Conservation (phyloP, 1,139 yeast genomes). For the Yamadazyma blattariae region DNA sequence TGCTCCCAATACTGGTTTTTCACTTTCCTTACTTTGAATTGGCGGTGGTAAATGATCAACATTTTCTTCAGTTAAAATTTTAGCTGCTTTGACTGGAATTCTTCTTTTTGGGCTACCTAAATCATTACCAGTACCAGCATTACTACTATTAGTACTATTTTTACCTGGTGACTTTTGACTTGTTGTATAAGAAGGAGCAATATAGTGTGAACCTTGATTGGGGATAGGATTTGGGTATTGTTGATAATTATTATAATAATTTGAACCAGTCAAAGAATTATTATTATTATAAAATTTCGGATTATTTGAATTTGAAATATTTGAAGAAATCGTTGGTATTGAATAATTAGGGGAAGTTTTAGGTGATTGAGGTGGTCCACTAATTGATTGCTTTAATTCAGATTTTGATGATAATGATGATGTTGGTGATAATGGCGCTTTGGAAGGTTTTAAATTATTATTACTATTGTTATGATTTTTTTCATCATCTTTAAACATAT, state of each 20-base stretch:
- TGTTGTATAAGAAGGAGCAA: constrained; percentile 11
- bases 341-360: constrained; percentile 32
- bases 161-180: constrained; percentile 6
- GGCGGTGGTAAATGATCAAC: constrained; percentile 7
- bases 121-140: neutral
- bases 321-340: too few relatives aligned
- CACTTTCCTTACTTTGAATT: constrained; percentile 17
- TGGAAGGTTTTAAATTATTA: constrained; percentile 8
- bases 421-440: constrained; percentile 27
- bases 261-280: too few relatives aligned
- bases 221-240: neutral
- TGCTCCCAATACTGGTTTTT: constrained; percentile 73
- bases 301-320: neutral
- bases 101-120: neutral
- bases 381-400: constrained; percentile 24
- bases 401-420: constrained; percentile 37
- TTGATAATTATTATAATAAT: constrained; percentile 1
- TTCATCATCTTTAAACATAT: constrained; percentile 29
- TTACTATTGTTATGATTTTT: neutral
- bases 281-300: neutral
- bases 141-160: constrained; percentile 3
- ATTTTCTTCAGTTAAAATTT: constrained; percentile 4
- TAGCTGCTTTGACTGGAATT: constrained; percentile 4
- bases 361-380: constrained; percentile 34
- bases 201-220: constrained; percentile 5